A percentile compares a stretch with the other conserved stretches of the same genome.
Conservation (phyloP, 2,329 filamentous ascomycete genomes). For the Aureobasidium sp. region DNA sequence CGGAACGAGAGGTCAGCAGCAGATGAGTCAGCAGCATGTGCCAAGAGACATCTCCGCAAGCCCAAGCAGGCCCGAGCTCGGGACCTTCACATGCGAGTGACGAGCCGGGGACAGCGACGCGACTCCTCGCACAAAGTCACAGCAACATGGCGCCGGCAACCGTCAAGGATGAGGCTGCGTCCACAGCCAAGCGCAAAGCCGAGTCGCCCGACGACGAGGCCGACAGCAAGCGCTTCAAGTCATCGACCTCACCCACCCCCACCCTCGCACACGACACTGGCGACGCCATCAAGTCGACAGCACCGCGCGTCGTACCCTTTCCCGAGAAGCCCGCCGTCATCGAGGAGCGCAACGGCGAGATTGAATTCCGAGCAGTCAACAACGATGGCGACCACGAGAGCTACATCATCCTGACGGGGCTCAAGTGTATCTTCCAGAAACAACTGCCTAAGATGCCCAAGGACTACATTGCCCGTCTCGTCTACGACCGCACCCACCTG, state of each 20-base stretch:
- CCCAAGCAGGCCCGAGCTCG: background rate
- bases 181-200: slow-evolving; percentile 63
- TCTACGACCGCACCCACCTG: slow-evolving; percentile 93
- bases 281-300: slow-evolving; percentile 43
- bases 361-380: slow-evolving; percentile 96
- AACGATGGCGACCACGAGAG: slow-evolving; percentile 86
- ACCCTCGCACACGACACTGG: slow-evolving; percentile 28
- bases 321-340: slow-evolving; percentile 91
- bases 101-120: background rate
- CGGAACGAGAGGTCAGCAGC: background rate
- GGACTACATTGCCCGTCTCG: slow-evolving; percentile 93
- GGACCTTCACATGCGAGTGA: slow-evolving; percentile 9
- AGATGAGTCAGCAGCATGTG: background rate
- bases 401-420: slow-evolving; percentile 85
- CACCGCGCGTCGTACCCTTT: slow-evolving; percentile 57
- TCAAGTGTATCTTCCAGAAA: slow-evolving; percentile 98
- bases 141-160: slow-evolving; percentile 11
- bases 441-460: slow-evolving; percentile 99
- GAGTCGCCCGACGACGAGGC: slow-evolving; percentile 55
- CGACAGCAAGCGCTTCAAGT: slow-evolving; percentile 59
- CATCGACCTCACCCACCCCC: slow-evolving; percentile 33
- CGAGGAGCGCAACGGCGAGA: slow-evolving; percentile 88
- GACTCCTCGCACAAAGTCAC: background rate
- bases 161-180: slow-evolving; percentile 29
- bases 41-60: background rate